phyloP scores from a whole-genome alignment of 2,329 filamentous ascomycete species.

The Blumeria graminis region DNA sequence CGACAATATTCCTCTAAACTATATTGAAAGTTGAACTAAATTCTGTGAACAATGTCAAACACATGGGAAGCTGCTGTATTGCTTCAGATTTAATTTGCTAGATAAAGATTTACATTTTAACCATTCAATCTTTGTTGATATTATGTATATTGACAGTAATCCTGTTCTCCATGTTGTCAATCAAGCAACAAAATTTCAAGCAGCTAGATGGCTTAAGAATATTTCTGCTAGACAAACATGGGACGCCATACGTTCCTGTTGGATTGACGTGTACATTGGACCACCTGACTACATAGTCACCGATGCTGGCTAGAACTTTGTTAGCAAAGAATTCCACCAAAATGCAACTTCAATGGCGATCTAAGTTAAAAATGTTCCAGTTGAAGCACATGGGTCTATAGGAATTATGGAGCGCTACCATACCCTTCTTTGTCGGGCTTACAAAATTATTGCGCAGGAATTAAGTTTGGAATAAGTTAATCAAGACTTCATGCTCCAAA shows the following conservation, averaged over 20 bases:
- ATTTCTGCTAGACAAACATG: background rate
- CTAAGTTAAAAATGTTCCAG: background rate
- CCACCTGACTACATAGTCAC: background rate
- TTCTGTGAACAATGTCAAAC: background rate
- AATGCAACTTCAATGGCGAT: background rate
- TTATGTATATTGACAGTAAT: background rate
- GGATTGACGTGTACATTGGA: background rate
- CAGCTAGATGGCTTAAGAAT: background rate
- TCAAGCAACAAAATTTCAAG: background rate
- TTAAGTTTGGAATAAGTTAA: background rate
- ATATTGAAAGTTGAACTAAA: too few species aligned
- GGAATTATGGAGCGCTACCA: background rate
- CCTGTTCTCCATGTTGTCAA: slow-evolving; percentile 1
- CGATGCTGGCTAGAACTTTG: background rate
- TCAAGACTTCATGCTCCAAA: background rate
- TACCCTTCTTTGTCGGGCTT: background rate
- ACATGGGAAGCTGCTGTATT: background rate
- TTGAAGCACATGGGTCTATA: background rate
- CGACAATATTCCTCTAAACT: too few species aligned
- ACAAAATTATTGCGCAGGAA: background rate
- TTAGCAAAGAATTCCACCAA: background rate
- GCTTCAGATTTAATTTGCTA: background rate
- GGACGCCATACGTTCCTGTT: background rate
- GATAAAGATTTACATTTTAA: background rate
- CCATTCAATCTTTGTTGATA: background rate